Evolutionary conservation across 2,329 filamentous ascomycete species (phyloP), one percentile per base, ranked within the genome.

Genomic region (Fusarium lateritium): DNA sequence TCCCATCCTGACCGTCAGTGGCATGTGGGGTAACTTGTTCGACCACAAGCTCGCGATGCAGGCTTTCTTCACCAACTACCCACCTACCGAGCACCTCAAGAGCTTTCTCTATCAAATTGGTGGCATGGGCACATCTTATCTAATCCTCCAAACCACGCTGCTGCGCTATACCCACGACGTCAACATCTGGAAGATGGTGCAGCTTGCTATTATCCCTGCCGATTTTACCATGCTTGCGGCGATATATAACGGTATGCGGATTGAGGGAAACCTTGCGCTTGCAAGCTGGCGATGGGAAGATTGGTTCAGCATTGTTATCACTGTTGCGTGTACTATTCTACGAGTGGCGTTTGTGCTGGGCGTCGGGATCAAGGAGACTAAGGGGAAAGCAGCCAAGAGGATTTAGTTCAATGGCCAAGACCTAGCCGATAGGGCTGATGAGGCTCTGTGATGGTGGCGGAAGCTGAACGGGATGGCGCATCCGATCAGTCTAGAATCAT

Each of bases 51-150:
- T 68, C 9, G 61, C 68, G 10, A 51, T 57, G 6, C 33, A 47
- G n/a, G 60, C 68, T 5, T 70, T 72, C 26, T 66, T 71, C 28
- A 6, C 22, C 2, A 42, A 57, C 6, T 51, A 55, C 19, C 51
- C 51, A 15, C 57, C 53, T 5, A 65, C 61, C 4, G 65, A 62
- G 13, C 49, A 56, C 15, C 52, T 72, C n/a, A 56, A 52, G 5
- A 57, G 58, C 3, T 73, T 73, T 13, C 24, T 74, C 14, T 74
- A 71, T n/a, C 70, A 72, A 38, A 71, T 74, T n/a, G 72, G 62
- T 15, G 72, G 72, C 19, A 66, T 74, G 70, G 68, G 62, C 38
- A 57, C 50, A 6, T 72, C 71, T 0, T 73, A 56, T 10, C 39
- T 73, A 1, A 24, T 51, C 5, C 43, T 73, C 2, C 22, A 54